Evolutionary conservation across 1,284 basidiomycete genomes (phyloP).

Genomic region (Cutaneotrichosporon dermatis): DNA sequence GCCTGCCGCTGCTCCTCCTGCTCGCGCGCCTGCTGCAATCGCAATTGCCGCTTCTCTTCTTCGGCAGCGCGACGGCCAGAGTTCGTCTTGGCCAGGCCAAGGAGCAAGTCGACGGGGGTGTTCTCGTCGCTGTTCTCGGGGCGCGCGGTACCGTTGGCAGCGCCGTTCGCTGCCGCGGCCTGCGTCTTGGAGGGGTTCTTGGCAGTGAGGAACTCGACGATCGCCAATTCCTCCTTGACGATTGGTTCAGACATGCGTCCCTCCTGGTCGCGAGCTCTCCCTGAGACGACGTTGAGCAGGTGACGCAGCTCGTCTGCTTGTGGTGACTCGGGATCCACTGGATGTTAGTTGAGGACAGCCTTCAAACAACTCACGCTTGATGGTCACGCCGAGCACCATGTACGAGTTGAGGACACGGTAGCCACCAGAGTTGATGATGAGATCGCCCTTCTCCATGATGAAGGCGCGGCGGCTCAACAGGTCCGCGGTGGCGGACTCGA

Average conservation of each 20-base stretch:
- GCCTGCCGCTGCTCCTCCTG: constrained; percentile 35
- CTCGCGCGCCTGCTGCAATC: constrained; percentile 43
- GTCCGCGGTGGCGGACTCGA: constrained; percentile 51
- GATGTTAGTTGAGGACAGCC: neutral
- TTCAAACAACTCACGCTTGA: constrained; percentile 39
- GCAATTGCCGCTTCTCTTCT: constrained; percentile 42
- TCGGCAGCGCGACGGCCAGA: constrained; percentile 43
- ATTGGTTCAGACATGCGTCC: constrained; percentile 48
- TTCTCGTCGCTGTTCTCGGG: constrained; percentile 29
- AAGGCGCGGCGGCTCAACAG: constrained; percentile 47
- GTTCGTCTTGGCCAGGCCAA: constrained; percentile 44
- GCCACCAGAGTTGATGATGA: constrained; percentile 48
- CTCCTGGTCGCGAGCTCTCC: constrained; percentile 45
- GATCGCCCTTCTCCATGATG: constrained; percentile 49
- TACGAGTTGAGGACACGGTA: constrained; percentile 50
- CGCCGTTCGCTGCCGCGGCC: constrained; percentile 15
- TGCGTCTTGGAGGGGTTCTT: constrained; percentile 25
- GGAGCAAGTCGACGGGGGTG: constrained; percentile 43
- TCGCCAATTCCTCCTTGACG: constrained; percentile 50
- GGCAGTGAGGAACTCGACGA: constrained; percentile 49
- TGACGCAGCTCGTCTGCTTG: constrained; percentile 50
- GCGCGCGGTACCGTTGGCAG: constrained; percentile 8
- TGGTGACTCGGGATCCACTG: constrained; percentile 48
- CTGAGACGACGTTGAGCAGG: constrained; percentile 50
- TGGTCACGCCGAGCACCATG: constrained; percentile 49